Evolutionary conservation across 306 rosid genomes (phyloP), one percentile per base, ranked within the genome.

Genomic region (Fragaria vesca): DNA sequence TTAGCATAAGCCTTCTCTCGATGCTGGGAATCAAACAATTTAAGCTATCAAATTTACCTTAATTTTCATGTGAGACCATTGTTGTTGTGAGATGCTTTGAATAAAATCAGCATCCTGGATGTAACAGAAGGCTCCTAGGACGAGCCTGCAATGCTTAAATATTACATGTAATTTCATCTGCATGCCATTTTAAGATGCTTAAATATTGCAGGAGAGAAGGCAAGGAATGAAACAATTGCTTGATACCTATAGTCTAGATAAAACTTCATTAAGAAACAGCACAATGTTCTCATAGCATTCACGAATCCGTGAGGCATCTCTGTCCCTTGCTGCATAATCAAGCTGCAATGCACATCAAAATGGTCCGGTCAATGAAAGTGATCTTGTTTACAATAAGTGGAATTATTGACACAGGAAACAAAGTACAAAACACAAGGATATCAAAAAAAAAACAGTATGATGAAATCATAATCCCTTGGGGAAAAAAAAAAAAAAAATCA

Each of bases 271-370:
- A 48, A 91, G 79, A 36, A 88, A 89, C 26, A 60, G 61, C 73
- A 76, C 89, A 55, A 94, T 94, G 82, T 88, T 87, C 69, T 81
- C 76, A 30, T 90, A 90, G 77, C 86, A 86, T 85, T 80, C 82
- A 86, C 89, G 80, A 47, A 91, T 85, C 78, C 78, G 86, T 2
- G 79, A 76, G 69, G 73, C 87, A 83, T 91, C 96, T 88, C 79
- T 72, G 54, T 86, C 82, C 82, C 96, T 91, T 66, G 94, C 98
- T 74, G 96, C 96, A 80, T 90, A 91, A 85, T 89, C 96, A 57
- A 94, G 84, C 98, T 90, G 90, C 84, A 75, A 73, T 57, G 2
- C 52, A 38, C 4, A 24, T 3, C 61, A 40, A 15, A 15, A 57
- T 73, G 54, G 26, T 57, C 68, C 57, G 40, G 66, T 38, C n/a